Evolutionary conservation across 2,329 filamentous ascomycete genomes (phyloP).

Genomic region (Pseudocercospora fijiensis): DNA sequence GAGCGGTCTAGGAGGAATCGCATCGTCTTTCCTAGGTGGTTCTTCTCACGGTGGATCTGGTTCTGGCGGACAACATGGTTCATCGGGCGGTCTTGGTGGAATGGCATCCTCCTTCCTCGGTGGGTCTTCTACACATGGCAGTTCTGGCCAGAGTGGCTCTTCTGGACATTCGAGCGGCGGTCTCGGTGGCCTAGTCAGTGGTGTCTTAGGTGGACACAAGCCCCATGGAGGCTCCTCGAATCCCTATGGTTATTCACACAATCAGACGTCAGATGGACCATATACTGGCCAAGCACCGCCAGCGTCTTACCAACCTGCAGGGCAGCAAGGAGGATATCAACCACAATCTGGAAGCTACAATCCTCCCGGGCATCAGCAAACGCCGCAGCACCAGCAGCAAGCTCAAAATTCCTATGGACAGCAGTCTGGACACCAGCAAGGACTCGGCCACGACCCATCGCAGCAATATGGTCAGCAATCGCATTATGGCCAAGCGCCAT

Average conservation of each 20-base stretch:
- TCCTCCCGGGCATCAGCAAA: conserved; percentile 24
- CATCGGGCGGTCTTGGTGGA: conserved; percentile 29
- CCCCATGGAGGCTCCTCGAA: conserved; percentile 31
- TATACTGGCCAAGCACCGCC: conserved; percentile 41
- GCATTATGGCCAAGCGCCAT: conserved; percentile 23
- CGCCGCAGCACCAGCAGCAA: conserved; percentile 21
- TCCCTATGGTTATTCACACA: conserved; percentile 41
- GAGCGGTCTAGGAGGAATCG: conserved; percentile 34
- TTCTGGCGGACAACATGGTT: conserved; percentile 14
- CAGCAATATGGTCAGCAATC: conserved; percentile 29
- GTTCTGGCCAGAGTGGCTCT: conserved; percentile 22
- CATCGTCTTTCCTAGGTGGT: conserved; percentile 37
- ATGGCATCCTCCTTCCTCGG: conserved; percentile 31
- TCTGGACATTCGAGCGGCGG: conserved; percentile 27
- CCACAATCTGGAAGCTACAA: conserved; percentile 28
- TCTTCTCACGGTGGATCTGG: conserved; percentile 21
- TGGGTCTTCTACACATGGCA: conserved; percentile 25
- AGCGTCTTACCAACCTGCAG: conserved; percentile 36
- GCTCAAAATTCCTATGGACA: conserved; percentile 6
- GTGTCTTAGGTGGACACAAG: conserved; percentile 36
- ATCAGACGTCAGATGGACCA: conserved; percentile 33
- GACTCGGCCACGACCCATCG: conserved; percentile 26
- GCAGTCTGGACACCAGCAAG: conserved; percentile 22
- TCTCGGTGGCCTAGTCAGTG: conserved; percentile 32
- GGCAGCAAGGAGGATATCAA: conserved; percentile 27